phyloP scores from a whole-genome alignment of 176 grass and related monocot species.

The Guadua angustifolia region DNA sequence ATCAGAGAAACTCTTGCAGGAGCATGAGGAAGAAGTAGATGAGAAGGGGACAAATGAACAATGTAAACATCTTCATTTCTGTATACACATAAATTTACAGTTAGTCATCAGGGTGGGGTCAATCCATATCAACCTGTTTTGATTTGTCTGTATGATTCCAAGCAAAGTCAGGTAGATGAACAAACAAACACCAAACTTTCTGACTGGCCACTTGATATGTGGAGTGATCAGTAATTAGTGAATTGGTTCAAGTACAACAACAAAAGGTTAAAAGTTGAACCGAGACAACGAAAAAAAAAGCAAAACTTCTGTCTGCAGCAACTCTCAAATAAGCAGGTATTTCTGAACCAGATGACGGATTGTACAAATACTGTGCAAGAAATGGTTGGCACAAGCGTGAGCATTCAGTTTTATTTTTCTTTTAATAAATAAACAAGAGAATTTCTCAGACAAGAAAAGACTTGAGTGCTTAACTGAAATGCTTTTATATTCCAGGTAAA shows the following conservation, averaged over 20 bases:
- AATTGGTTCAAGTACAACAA: constrained; percentile 7
- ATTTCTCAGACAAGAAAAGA: neutral
- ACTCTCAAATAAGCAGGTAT: neutral
- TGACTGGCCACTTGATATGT: neutral
- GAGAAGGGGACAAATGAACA: constrained; percentile 36
- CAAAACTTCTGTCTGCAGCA: neutral
- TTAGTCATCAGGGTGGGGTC: constrained; percentile 16
- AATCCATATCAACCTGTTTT: neutral
- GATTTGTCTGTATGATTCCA: constrained; percentile 33
- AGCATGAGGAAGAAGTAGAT: constrained; percentile 44
- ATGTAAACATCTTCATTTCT: constrained; percentile 21
- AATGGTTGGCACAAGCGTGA: neutral
- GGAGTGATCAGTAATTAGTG: neutral
- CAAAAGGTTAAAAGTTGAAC: neutral
- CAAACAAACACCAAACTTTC: constrained; percentile 31
- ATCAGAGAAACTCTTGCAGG: constrained; percentile 55
- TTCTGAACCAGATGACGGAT: constrained; percentile 2
- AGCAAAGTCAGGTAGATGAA: constrained; percentile 6
- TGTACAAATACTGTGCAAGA: constrained; percentile 4
- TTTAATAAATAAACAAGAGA: constrained; percentile 1
- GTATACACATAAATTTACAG: neutral
- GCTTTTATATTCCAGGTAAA: neutral
- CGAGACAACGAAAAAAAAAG: neutral
- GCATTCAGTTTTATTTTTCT: neutral
- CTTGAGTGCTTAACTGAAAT: constrained; percentile 13